These are phyloP conservation scores for Kwoniella botswanensis DNA, from an alignment of 768 basidiomycete genomes.

Conservation along the genomic window DNA sequence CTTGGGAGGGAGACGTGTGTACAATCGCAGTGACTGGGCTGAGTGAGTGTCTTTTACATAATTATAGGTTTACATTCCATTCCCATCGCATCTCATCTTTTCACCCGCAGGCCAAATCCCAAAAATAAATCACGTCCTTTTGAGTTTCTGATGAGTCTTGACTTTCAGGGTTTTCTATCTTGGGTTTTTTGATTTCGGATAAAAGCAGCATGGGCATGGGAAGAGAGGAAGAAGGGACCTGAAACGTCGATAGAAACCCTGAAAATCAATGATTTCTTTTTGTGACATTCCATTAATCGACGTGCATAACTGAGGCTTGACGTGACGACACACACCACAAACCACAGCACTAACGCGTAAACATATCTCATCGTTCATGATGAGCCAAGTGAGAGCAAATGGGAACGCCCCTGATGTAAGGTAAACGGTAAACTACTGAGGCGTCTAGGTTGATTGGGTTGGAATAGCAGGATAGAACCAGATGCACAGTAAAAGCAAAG, in stretches of 20 bases:
- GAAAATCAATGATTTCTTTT: constrained; percentile 8
- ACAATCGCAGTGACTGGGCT: background rate
- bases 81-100: constrained; percentile 5
- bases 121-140: background rate
- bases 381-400: background rate
- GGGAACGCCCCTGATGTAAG: constrained; percentile 3
- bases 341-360: constrained; percentile 5
- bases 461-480: constrained; percentile 2
- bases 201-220: background rate
- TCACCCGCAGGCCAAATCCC: background rate
- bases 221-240: background rate
- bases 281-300: constrained; percentile 11
- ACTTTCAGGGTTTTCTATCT: background rate
- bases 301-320: constrained; percentile 1
- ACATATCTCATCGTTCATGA: constrained; percentile 4
- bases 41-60: too few species aligned
- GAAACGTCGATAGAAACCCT: constrained; percentile 1
- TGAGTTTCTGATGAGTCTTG: background rate
- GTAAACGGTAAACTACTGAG: background rate
- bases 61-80: background rate
- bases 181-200: background rate
- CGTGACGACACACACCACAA: constrained; percentile 11
- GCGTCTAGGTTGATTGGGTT: background rate
- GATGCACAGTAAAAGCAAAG: constrained; percentile 16
- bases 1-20: too few species aligned